phyloP scores from a whole-genome alignment of 2,329 filamentous ascomycete species.

The Tolypocladium paradoxum region DNA sequence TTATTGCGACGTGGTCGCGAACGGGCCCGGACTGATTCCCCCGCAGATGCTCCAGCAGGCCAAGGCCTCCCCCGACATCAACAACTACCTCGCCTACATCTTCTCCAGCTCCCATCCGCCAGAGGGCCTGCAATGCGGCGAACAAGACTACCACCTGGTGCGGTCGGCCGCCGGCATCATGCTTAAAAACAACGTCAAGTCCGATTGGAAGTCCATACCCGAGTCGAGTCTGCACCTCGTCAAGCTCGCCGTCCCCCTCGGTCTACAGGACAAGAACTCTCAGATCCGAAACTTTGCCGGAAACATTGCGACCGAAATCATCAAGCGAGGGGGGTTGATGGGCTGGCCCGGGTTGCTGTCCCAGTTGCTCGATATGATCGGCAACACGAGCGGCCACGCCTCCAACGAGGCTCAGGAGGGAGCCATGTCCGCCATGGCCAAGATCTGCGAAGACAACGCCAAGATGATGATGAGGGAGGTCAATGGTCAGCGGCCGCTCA shows the following conservation, averaged over 20 bases:
- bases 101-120: slow-evolving; percentile 62
- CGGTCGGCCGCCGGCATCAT: slow-evolving; percentile 85
- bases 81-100: slow-evolving; percentile 92
- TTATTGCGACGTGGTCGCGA: neutral
- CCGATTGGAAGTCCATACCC: slow-evolving; percentile 64
- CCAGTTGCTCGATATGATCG: slow-evolving; percentile 68
- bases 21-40: slow-evolving; percentile 3
- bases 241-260: slow-evolving; percentile 65
- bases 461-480: slow-evolving; percentile 79
- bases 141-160: slow-evolving; percentile 59
- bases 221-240: slow-evolving; percentile 65
- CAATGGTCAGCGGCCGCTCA: slow-evolving; percentile 76
- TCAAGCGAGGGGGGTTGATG: slow-evolving; percentile 73
- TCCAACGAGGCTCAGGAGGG: slow-evolving; percentile 73
- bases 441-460: slow-evolving; percentile 95
- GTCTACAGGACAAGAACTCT: slow-evolving; percentile 68
- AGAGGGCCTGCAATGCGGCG: slow-evolving; percentile 45
- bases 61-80: slow-evolving; percentile 80
- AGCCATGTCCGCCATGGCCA: slow-evolving; percentile 83
- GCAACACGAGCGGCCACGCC: slow-evolving; percentile 58
- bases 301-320: slow-evolving; percentile 87
- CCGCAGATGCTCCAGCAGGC: slow-evolving; percentile 84
- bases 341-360: slow-evolving; percentile 87
- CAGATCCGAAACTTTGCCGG: slow-evolving; percentile 86
- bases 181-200: slow-evolving; percentile 86